Percentiles rank a stretch among this genome's conserved stretches.
These are phyloP conservation scores for Nicotiana benthamiana DNA, from an alignment of 257 asterid genomes.

Conservation along the genomic window DNA sequence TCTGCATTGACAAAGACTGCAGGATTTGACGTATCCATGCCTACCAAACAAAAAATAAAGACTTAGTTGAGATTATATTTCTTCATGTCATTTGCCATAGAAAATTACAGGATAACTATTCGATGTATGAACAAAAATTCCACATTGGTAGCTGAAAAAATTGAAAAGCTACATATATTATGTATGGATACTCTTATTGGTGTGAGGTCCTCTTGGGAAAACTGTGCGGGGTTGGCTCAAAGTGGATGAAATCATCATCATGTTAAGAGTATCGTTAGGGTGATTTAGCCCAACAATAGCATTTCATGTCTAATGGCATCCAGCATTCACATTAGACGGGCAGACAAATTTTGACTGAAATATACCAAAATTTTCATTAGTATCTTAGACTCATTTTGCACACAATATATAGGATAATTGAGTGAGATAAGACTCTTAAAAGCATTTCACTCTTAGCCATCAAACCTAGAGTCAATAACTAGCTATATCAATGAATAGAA, in stretches of 20 bases:
- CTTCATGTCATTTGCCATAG: background rate
- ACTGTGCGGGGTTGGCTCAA: no score
- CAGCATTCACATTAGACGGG: background rate
- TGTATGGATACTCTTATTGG: no score
- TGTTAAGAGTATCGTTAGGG: no score
- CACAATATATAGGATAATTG: background rate
- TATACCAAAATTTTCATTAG: background rate
- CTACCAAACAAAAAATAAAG: background rate
- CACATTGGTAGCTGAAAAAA: no score
- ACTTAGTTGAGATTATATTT: background rate
- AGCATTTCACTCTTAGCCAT: background rate
- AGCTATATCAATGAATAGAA: background rate
- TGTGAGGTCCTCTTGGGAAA: no score
- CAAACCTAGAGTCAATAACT: background rate
- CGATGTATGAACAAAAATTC: no score
- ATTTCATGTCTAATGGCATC: background rate
- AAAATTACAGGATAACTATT: no score
- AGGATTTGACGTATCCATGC: slow-evolving; percentile 81
- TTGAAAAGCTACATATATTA: no score
- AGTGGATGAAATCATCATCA: no score
- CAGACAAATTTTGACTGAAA: background rate
- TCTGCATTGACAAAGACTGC: slow-evolving; percentile 81
- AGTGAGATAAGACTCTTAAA: background rate
- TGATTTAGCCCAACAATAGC: no score
- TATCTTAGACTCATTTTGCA: background rate